These are phyloP conservation scores for Rubroboletus pulcherrimus DNA, from an alignment of 768 basidiomycete species.

Conservation along the genomic window DNA sequence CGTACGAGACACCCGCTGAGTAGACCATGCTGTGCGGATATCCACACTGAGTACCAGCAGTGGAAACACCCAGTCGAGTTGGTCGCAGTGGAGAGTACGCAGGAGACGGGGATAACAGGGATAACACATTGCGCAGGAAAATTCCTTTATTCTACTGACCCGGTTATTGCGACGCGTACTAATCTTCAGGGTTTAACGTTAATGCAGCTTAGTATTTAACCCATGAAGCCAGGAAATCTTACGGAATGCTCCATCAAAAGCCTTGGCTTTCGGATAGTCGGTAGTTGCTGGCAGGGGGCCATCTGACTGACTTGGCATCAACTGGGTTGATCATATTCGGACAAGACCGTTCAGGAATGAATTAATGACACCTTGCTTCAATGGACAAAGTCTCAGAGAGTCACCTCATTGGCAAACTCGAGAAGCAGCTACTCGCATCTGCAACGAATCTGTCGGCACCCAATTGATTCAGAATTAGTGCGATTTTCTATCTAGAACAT, in stretches of 20 bases:
- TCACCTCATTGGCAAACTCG: neutral
- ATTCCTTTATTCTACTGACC: slow-evolving; percentile 12
- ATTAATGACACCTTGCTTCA: neutral
- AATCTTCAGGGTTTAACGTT: slow-evolving; percentile 19
- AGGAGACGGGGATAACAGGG: slow-evolving; percentile 6
- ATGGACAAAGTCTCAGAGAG: neutral
- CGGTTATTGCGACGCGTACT: slow-evolving; percentile 18
- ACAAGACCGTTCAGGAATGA: neutral
- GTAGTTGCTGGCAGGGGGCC: neutral
- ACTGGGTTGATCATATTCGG: neutral
- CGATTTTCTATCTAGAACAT: neutral
- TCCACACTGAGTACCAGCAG: slow-evolving; percentile 4
- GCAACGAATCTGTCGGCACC: neutral
- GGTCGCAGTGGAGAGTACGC: neutral
- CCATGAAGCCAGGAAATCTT: slow-evolving; percentile 3
- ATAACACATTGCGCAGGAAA: neutral
- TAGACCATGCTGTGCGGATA: slow-evolving; percentile 15
- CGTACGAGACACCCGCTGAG: slow-evolving; percentile 23
- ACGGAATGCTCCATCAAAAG: slow-evolving; percentile 11
- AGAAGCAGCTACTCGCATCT: neutral
- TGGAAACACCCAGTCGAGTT: slow-evolving; percentile 4
- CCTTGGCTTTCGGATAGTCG: neutral
- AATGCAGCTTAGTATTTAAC: neutral
- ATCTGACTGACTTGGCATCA: neutral
- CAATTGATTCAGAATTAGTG: neutral